A percentile compares a stretch with the other conserved stretches of the same genome.
Conservation (phyloP, 116 monocot genomes). For the Papilionanthe hybrid region DNA sequence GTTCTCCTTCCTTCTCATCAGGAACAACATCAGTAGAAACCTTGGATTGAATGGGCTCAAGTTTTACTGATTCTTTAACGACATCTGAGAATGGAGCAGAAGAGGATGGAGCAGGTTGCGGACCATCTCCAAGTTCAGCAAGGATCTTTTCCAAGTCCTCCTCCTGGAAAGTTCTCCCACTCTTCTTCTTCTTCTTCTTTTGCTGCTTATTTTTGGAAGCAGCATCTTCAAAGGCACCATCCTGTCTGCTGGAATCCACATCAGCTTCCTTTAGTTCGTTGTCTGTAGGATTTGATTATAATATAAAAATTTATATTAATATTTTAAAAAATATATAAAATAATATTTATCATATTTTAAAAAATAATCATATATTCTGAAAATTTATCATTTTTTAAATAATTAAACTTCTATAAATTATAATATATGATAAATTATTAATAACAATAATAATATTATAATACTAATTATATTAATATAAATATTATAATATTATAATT, state of each 20-base stretch:
- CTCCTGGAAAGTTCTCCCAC: constrained; percentile 50
- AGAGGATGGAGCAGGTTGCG: not conserved
- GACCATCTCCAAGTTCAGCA: constrained; percentile 50
- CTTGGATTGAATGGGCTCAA: not conserved
- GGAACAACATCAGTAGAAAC: constrained; percentile 16
- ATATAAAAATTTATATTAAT: no score
- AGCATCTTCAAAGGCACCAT: constrained; percentile 6
- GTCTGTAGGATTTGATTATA: not conserved
- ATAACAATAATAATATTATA: no score
- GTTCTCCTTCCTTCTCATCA: constrained; percentile 46
- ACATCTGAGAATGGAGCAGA: constrained; percentile 5
- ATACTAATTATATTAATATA: no score
- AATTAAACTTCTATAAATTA: no score
- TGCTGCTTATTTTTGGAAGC: constrained; percentile 32
- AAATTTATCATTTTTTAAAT: no score
- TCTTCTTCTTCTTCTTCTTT: constrained; percentile 82
- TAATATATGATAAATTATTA: no score
- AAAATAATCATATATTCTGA: no score
- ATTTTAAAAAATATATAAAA: no score
- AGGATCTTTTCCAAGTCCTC: constrained; percentile 65
- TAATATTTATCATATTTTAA: no score
- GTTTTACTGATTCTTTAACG: not conserved
- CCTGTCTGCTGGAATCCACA: constrained; percentile 11
- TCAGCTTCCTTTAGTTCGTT: constrained; percentile 5
- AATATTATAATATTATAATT: no score